Base-by-base conservation (phyloP, 1,139 yeast genomes). In the Saccharomyces uvarum region DNA sequence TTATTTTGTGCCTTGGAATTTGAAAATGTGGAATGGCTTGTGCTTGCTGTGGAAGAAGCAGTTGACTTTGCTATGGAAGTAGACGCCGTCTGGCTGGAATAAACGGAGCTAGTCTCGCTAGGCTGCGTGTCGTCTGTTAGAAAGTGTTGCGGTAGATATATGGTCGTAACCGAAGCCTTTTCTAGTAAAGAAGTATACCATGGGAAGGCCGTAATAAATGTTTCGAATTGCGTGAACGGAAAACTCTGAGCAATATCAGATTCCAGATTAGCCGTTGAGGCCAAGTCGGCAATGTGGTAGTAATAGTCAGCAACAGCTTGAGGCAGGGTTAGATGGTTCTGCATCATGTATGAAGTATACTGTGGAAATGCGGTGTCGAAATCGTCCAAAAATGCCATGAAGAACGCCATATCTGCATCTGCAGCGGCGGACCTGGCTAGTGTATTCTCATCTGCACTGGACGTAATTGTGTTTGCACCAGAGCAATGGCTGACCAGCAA, bases 211-310 rank as follows among this genome's bases (percentile, higher is more conserved):
- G 76, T 66, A 16, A 75, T 68, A 60, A 74, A 73, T 1, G 78
- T 73, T 29, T 68, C 56, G 57, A 77, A 77, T 5, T 71, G 75
- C 1, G 68, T 61, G 54, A 77, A 74, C 24, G 81, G 81, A 60
- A 77, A 77, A 6, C 63, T 56, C 16, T 59, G 59, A 8, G 71
- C 61, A 47, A 76, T 63, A 50, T 70, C 66, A 2, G 70, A 60
- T 29, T 70, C 61, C 28, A 74, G 59, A 21, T 64, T 63, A 8
- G 60, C 61, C 3, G 60, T 56, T 6, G 53, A 52, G 27, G 60
- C 55, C 13, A 65, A 50, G 13, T 52, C 53, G 1, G 57, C 62
- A 24, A 63, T 27, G 53, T 63, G 67, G 38, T 59, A 58, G 50
- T 64, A 63, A 53, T 66, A 66, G 53, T 64, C 55, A 11, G 63